A percentile compares a stretch with the other conserved stretches of the same genome.
Conservation (phyloP, 2,329 filamentous ascomycete genomes). For the Coniochaeta pulveracea region DNA sequence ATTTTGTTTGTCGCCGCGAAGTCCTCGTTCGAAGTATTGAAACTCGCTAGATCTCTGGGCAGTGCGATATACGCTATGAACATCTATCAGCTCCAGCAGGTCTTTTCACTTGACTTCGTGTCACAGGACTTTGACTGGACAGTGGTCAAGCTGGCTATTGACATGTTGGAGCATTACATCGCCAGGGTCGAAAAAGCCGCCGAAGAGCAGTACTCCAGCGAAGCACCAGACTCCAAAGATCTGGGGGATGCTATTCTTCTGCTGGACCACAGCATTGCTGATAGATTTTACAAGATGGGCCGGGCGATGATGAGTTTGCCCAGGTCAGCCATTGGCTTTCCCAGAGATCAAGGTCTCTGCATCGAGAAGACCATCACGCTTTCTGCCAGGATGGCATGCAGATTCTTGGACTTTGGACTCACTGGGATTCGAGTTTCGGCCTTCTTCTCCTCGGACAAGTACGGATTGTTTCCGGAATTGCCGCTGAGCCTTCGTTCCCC, state of each 20-base stretch:
- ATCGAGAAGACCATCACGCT: constrained; percentile 32
- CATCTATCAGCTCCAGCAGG: constrained; percentile 34
- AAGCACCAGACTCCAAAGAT: constrained; percentile 18
- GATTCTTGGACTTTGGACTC: constrained; percentile 32
- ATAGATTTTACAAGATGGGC: constrained; percentile 21
- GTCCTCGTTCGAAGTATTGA: constrained; percentile 40
- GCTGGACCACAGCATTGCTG: neutral
- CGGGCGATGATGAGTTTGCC: constrained; percentile 12
- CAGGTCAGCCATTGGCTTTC: constrained; percentile 8
- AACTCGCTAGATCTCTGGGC: constrained; percentile 30
- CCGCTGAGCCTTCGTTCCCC: constrained; percentile 26
- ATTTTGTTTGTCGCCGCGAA: constrained; percentile 35
- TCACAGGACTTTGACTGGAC: constrained; percentile 35
- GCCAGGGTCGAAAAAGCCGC: constrained; percentile 27
- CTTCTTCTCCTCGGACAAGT: constrained; percentile 35
- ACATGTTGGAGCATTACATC: constrained; percentile 36
- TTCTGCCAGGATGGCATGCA: constrained; percentile 31
- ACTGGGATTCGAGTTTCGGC: constrained; percentile 25
- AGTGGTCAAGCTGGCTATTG: constrained; percentile 30
- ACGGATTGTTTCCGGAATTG: constrained; percentile 34
- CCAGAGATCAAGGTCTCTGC: constrained; percentile 18
- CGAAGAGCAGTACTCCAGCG: constrained; percentile 27
- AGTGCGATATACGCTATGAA: constrained; percentile 38
- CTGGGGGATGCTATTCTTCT: constrained; percentile 34
- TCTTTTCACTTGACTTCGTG: constrained; percentile 34